Evolutionary conservation across 768 basidiomycete species (phyloP), one percentile per base, ranked within the genome.

Genomic region (Antrodiella citrinella): DNA sequence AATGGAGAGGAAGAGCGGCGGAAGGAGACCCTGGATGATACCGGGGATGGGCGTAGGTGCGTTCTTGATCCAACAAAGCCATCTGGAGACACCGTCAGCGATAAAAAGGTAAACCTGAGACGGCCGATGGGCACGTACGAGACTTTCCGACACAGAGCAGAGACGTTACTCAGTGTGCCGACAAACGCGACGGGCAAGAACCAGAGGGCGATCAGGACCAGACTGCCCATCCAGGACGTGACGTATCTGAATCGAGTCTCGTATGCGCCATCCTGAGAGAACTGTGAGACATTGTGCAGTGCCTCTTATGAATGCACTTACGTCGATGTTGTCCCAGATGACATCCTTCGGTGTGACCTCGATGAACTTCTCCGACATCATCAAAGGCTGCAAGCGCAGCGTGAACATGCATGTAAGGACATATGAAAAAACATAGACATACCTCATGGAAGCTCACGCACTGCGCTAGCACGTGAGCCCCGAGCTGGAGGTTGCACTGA

Each of bases 381-480:
- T 62, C 44, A 77, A 59, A 3, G 78, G 78, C 77, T 77, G 48
- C 10, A 38, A 22, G n/a, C n/a, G n/a, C n/a, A n/a, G n/a, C n/a
- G n/a, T n/a, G n/a, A n/a, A n/a, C n/a, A n/a, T 54, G 4, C n/a
- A n/a, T n/a, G n/a, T n/a, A n/a, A n/a, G 52, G 45, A 30, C 13
- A n/a, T 23, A 38, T n/a, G n/a, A n/a, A n/a, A n/a, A n/a, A n/a
- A n/a, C n/a, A n/a, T 26, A 55, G 58, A 20, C 47, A 39, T 53
- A 76, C 75, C 60, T 72, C 65, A 46, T 81, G 76, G 56, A 78
- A 73, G 50, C 72, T 73, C 23, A 82, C 61, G 52, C 74, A 77
- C 62, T 86, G 84, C 0, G 75, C 72, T 11, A 84, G 74, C 51
- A 87, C 77, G 62, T 86, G 84, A 0, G 85, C 86, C 3, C 82